Evolutionary conservation across 495 filamentous ascomycete genomes (phyloP), one percentile per base, ranked within the genome.

Genomic region (Neurospora africana): DNA sequence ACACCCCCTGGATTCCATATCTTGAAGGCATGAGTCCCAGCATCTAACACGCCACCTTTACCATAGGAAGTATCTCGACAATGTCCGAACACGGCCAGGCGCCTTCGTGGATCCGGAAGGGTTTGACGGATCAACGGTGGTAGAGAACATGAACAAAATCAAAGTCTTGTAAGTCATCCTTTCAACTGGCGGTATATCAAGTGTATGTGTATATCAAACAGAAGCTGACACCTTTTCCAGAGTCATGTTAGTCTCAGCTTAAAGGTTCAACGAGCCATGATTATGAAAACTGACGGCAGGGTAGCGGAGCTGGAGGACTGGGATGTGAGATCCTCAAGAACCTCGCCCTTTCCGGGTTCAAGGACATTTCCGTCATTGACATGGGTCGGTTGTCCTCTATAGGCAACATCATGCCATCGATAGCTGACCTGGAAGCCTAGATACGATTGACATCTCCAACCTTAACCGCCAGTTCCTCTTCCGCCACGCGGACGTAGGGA

Each of bases 241-340:
- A 68, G 75, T 75, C 37, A 79, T 78, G 75, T 78, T 74, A 69
- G 81, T 77, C 73, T 58, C 53, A 13, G 15, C 23, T 17, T 21
- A 10, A 58, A 43, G 68, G 67, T 40, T 33, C 61, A 19, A 19
- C 38, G 8, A 9, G 15, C 15, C 36, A 78, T 67, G 1, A 21
- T 67, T 39, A 67, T 17, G 15, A 65, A 43, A 85, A 74, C 72
- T 97, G 92, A 76, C 44, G 39, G 10, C 21, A 19, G 13, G 30
- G 13, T 13, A 80, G 77, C 41, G 96, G 96, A 53, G 96, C 96
- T 74, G 96, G 96, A 72, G 96, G 96, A 13, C 80, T 99, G 75
- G 96, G 96, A 72, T 99, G 96, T 76, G 96, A 99, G 80, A 94
- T 99, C 68, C 81, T 99, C 44, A 99, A 99, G 84, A 94, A 98